phyloP scores from a whole-genome alignment of 352 stramenopile species.

The Pythium vanterpoolii region DNA sequence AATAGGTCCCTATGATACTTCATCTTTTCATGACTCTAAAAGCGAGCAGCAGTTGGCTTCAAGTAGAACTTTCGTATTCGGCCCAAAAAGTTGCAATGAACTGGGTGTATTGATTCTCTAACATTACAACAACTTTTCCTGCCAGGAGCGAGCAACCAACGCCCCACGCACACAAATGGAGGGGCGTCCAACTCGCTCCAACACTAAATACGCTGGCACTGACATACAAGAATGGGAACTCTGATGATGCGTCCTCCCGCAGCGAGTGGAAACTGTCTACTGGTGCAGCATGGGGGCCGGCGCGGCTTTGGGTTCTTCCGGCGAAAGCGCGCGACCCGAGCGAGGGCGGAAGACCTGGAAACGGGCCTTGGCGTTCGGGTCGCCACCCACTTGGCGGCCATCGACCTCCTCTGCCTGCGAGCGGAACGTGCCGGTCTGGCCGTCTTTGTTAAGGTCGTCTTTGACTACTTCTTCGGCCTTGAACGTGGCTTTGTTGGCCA shows the following conservation, averaged over 20 bases:
- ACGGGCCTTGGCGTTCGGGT: constrained; percentile 12
- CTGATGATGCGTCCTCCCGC: too few species aligned
- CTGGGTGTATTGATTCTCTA: too few species aligned
- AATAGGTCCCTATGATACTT: too few species aligned
- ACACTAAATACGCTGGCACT: background rate
- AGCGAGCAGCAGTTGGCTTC: too few species aligned
- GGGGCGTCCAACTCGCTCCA: background rate
- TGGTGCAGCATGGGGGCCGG: constrained; percentile 5
- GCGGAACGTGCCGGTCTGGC: constrained; percentile 23
- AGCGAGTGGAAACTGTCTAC: too few species aligned
- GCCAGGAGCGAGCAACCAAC: background rate
- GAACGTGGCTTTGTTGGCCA: background rate
- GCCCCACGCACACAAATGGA: too few species aligned
- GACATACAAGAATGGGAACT: background rate
- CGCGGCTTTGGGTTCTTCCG: constrained; percentile 8
- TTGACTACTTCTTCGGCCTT: constrained; percentile 7
- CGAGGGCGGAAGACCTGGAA: constrained; percentile 8
- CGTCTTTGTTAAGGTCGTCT: constrained; percentile 23
- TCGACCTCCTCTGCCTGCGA: constrained; percentile 2
- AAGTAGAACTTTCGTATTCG: too few species aligned
- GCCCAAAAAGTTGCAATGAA: too few species aligned
- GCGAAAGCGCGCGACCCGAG: constrained; percentile 4
- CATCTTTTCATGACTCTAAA: too few species aligned
- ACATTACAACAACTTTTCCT: background rate
- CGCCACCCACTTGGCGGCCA: constrained; percentile 12